A percentile compares a stretch with the other conserved stretches of the same genome.
phyloP scores from a whole-genome alignment of 2,329 filamentous ascomycete genomes.

The Diaporthe aspalathi region DNA sequence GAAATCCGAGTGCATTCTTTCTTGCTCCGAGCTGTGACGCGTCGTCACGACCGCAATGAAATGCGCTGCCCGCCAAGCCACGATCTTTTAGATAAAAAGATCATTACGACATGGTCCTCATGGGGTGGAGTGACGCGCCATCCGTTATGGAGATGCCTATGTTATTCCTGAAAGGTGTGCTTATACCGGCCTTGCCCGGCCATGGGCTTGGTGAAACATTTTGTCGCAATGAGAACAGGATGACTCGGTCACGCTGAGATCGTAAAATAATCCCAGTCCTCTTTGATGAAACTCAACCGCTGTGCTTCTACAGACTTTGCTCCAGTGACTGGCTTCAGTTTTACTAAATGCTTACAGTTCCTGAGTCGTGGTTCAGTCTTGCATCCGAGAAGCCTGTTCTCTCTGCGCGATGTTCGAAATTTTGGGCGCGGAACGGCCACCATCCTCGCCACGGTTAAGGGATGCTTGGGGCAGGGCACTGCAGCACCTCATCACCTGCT shows the following conservation, averaged over 20 bases:
- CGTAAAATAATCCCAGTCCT: not conserved
- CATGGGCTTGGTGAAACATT: not conserved
- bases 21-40: constrained; percentile 13
- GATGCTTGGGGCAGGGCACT: not conserved
- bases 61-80: constrained; percentile 15
- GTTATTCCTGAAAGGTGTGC: constrained; percentile 7
- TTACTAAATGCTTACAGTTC: no score
- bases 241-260: not conserved
- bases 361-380: no score
- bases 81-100: constrained; percentile 20
- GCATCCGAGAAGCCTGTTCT: no score
- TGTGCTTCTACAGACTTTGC: not conserved
- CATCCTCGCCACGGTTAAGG: no score
- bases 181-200: not conserved
- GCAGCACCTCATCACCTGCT: not conserved
- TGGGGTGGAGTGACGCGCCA: not conserved
- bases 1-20: not conserved
- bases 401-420: no score
- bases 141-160: constrained; percentile 2
- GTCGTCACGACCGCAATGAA: constrained; percentile 15
- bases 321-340: no score
- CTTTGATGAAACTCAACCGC: no score
- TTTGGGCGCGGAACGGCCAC: no score
- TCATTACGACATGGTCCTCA: not conserved
- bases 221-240: not conserved